phyloP scores from a whole-genome alignment of 495 filamentous ascomycete genomes.

The Xanthoparmelia taractica region DNA sequence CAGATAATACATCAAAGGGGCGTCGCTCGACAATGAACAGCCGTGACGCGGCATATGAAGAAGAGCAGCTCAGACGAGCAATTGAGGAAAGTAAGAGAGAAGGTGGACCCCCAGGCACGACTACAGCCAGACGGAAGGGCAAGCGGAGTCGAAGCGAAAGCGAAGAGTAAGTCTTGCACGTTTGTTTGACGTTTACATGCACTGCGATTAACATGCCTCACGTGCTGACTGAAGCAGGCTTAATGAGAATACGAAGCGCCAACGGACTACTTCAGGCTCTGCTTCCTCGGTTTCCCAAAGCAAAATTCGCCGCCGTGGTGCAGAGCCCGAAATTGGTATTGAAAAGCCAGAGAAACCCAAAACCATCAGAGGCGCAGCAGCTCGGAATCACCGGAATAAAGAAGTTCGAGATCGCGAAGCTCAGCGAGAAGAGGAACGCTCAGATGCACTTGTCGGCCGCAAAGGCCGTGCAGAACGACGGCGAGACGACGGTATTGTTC shows the following conservation, averaged over 20 bases:
- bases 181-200: constrained; percentile 21
- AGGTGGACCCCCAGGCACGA: constrained; percentile 41
- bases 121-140: constrained; percentile 48
- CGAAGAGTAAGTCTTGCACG: constrained; percentile 64
- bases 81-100: constrained; percentile 92
- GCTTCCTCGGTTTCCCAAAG: constrained; percentile 49
- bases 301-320: constrained; percentile 41
- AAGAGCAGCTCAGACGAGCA: constrained; percentile 78
- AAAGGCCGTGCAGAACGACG: constrained; percentile 67
- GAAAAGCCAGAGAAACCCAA: constrained; percentile 45
- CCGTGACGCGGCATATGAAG: constrained; percentile 88
- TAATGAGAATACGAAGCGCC: constrained; percentile 55
- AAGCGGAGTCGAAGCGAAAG: constrained; percentile 88
- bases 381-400: constrained; percentile 63
- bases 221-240: constrained; percentile 31
- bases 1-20: constrained; percentile 49
- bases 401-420: constrained; percentile 56
- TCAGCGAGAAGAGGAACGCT: constrained; percentile 58
- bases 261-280: constrained; percentile 67
- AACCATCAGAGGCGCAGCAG: constrained; percentile 55
- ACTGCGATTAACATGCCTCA: constrained; percentile 2
- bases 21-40: constrained; percentile 97
- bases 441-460: constrained; percentile 57
- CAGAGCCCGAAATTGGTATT: constrained; percentile 64
- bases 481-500: constrained; percentile 64